Conservation (phyloP, 1,284 basidiomycete genomes). For the Tilletia walkeri region DNA sequence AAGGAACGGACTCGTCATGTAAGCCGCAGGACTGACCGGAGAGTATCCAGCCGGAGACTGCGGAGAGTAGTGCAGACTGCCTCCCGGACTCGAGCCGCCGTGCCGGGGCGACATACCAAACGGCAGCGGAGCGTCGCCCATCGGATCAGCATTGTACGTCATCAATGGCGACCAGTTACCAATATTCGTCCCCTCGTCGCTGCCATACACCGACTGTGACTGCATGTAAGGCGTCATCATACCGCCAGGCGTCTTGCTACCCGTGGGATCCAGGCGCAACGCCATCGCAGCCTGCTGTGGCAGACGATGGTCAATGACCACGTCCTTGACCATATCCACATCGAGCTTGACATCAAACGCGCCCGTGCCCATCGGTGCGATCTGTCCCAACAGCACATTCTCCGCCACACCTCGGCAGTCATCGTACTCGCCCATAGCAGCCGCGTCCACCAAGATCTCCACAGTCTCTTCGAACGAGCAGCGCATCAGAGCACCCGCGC, state of each 20-base stretch:
- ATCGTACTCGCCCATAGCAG: constrained; percentile 94
- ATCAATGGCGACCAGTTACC: constrained; percentile 92
- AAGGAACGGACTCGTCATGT: constrained; percentile 26
- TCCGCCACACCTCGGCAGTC: constrained; percentile 97
- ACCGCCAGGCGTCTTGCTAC: constrained; percentile 50
- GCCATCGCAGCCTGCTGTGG: constrained; percentile 64
- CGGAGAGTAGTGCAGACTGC: constrained; percentile 28
- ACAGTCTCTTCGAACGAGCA: constrained; percentile 99
- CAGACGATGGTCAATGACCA: constrained; percentile 91
- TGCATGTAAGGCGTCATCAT: constrained; percentile 61
- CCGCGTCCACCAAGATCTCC: constrained; percentile 97
- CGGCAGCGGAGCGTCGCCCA: constrained; percentile 66
- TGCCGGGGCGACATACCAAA: constrained; percentile 71
- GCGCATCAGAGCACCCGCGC: constrained; percentile 76
- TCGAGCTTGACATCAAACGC: constrained; percentile 94
- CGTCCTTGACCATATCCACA: constrained; percentile 97
- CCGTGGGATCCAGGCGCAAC: constrained; percentile 38
- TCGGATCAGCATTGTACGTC: constrained; percentile 72
- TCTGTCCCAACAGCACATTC: constrained; percentile 97
- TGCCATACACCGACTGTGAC: constrained; percentile 66
- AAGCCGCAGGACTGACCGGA: constrained; percentile 44
- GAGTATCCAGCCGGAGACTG: constrained; percentile 38
- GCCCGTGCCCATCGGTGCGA: constrained; percentile 71
- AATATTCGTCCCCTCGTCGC: constrained; percentile 70
- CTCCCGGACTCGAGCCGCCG: constrained; percentile 44